These are phyloP conservation scores for Rhizopogon vinicolor DNA, from an alignment of 768 basidiomycete genomes.

Conservation along the genomic window DNA sequence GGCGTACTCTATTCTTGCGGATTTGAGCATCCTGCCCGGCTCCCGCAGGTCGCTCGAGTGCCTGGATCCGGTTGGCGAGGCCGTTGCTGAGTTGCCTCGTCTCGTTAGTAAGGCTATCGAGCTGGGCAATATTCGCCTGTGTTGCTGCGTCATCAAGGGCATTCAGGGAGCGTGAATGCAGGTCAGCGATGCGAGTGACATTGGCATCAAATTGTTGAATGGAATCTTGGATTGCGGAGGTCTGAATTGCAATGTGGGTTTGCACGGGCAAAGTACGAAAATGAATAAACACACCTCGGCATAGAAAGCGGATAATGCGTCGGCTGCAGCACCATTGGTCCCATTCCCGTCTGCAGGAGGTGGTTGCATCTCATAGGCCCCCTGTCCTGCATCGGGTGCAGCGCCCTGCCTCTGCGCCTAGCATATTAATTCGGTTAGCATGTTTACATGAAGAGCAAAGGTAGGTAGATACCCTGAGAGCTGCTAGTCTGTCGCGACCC, in stretches of 20 bases:
- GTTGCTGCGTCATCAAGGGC: slow-evolving; percentile 42
- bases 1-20: slow-evolving; percentile 31
- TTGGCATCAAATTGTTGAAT: slow-evolving; percentile 41
- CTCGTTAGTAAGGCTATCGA: slow-evolving; percentile 55
- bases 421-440: slow-evolving; percentile 41
- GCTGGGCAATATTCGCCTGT: slow-evolving; percentile 36
- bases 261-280: neutral
- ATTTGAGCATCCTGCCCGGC: slow-evolving; percentile 41
- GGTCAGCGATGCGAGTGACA: slow-evolving; percentile 39
- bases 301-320: slow-evolving; percentile 26
- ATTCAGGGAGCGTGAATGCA: slow-evolving; percentile 47
- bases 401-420: slow-evolving; percentile 52
- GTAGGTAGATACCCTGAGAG: slow-evolving; percentile 68
- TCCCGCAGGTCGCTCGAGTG: slow-evolving; percentile 41
- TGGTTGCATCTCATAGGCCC: slow-evolving; percentile 22
- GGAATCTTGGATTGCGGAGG: slow-evolving; percentile 44
- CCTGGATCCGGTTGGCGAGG: slow-evolving; percentile 57
- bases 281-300: slow-evolving; percentile 18
- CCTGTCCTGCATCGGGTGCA: slow-evolving; percentile 28
- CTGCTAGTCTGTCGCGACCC: slow-evolving; percentile 74
- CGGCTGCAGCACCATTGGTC: neutral
- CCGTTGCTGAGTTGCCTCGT: slow-evolving; percentile 55
- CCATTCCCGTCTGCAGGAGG: slow-evolving; percentile 24
- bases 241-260: slow-evolving; percentile 24
- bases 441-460: slow-evolving; percentile 45